These are phyloP conservation scores for Spizellomyces sp. DNA, from an alignment of 192 early-diverging fungal genomes.

Conservation along the genomic window DNA sequence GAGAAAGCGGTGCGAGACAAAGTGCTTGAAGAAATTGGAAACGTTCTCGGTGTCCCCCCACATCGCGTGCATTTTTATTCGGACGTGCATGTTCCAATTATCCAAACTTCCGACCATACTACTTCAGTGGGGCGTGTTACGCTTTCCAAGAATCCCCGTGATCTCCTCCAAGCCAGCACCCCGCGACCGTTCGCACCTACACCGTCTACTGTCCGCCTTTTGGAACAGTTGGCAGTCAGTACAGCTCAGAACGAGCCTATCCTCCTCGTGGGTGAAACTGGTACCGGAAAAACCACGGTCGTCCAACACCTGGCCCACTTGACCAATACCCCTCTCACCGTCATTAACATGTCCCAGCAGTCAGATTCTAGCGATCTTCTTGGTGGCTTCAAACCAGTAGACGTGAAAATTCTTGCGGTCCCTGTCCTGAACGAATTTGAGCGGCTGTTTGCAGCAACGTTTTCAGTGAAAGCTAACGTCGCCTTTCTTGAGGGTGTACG, in stretches of 20 bases:
- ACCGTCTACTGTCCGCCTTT: slow-evolving; percentile 70
- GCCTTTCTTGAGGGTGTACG: slow-evolving; percentile 83
- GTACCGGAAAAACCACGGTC: slow-evolving; percentile 96
- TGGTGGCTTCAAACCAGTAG: slow-evolving; percentile 97
- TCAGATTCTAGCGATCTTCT: slow-evolving; percentile 91
- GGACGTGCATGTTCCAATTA: slow-evolving; percentile 66
- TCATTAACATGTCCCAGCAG: slow-evolving; percentile 98
- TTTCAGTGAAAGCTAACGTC: slow-evolving; percentile 84
- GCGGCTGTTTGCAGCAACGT: slow-evolving; percentile 79
- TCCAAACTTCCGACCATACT: slow-evolving; percentile 44
- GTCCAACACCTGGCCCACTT: slow-evolving; percentile 89
- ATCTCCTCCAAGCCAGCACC: slow-evolving; percentile 18
- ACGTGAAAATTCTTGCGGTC: slow-evolving; percentile 75
- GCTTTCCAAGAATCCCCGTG: slow-evolving; percentile 36
- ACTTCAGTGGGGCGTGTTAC: slow-evolving; percentile 51
- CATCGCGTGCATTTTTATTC: slow-evolving; percentile 72
- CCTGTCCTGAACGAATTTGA: slow-evolving; percentile 86
- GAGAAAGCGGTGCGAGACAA: slow-evolving; percentile 65
- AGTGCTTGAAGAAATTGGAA: slow-evolving; percentile 67
- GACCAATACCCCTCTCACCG: slow-evolving; percentile 70
- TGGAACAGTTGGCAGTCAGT: slow-evolving; percentile 86
- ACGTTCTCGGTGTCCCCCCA: slow-evolving; percentile 65
- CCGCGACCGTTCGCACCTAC: slow-evolving; percentile 82
- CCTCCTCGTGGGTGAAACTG: slow-evolving; percentile 94
- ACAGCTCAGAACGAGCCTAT: slow-evolving; percentile 82